Percentiles rank a stretch among this genome's conserved stretches.
phyloP scores from a whole-genome alignment of 2,329 filamentous ascomycete genomes.

The Cladorrhinum sp. region DNA sequence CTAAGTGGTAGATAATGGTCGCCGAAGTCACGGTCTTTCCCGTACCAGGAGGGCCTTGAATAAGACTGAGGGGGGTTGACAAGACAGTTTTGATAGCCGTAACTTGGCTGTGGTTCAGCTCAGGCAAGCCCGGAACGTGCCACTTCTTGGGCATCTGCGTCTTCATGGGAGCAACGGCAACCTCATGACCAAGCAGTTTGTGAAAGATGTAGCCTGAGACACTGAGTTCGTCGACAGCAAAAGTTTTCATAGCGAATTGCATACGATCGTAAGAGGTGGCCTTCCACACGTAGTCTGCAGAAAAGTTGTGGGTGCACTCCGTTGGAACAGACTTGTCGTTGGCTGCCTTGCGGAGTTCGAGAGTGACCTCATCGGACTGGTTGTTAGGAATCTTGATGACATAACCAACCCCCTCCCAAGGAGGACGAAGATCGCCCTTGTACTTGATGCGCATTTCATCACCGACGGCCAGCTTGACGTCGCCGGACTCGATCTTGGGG shows the following conservation, averaged over 20 bases:
- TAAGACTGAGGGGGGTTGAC: conserved; percentile 89
- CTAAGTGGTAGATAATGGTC: conserved; percentile 96
- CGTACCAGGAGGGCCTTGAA: conserved; percentile 94
- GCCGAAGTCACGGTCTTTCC: conserved; percentile 98
- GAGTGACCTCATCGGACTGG: conserved; percentile 93
- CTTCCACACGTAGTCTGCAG: conserved; percentile 99
- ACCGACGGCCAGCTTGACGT: conserved; percentile 95
- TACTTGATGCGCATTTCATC: conserved; percentile 98
- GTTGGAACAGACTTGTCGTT: conserved; percentile 96
- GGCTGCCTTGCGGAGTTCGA: conserved; percentile 89
- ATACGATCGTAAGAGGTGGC: conserved; percentile 98
- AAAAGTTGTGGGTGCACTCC: conserved; percentile 96
- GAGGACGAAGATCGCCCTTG: conserved; percentile 83
- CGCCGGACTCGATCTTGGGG: conserved; percentile 93
- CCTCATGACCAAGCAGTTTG: conserved; percentile 90
- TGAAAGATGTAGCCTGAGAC: conserved; percentile 99
- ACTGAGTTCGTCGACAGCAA: conserved; percentile 95
- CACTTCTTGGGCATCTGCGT: conserved; percentile 95
- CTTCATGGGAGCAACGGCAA: conserved; percentile 92
- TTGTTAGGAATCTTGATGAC: conserved; percentile 99
- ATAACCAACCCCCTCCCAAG: conserved; percentile 98
- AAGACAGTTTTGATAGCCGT: conserved; percentile 94
- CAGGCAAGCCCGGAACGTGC: conserved; percentile 87
- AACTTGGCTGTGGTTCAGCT: conserved; percentile 93
- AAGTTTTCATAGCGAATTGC: conserved; percentile 99